Percentiles rank a stretch among this genome's conserved stretches.
phyloP scores from a whole-genome alignment of 1,284 basidiomycete genomes.

The Ganoderma leucocontextum region DNA sequence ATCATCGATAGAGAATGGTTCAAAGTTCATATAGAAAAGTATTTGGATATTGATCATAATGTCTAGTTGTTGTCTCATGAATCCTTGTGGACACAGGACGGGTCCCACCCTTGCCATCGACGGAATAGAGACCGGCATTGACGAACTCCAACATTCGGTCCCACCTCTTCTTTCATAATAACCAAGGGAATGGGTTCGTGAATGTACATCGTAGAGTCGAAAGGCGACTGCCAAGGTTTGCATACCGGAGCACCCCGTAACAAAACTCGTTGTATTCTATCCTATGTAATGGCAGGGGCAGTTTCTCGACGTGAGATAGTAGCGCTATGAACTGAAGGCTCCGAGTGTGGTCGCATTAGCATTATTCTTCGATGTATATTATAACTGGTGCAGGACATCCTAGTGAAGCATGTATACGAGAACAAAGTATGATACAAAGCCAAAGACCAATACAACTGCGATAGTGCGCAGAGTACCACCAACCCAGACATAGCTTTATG shows the following conservation, averaged over 20 bases:
- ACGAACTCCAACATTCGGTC: not conserved
- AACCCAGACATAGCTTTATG: not conserved
- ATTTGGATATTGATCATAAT: conserved; percentile 10
- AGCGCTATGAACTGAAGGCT: not conserved
- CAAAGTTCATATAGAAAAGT: conserved; percentile 15
- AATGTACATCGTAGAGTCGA: no score
- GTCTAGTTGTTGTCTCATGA: not conserved
- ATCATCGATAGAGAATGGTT: conserved; percentile 8
- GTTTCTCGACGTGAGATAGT: not conserved
- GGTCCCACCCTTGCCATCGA: not conserved
- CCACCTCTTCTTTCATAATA: not conserved
- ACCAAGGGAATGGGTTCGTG: not conserved
- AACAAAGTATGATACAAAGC: not conserved
- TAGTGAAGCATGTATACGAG: not conserved
- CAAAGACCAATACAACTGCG: not conserved
- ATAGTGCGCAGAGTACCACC: not conserved
- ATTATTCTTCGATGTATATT: not conserved
- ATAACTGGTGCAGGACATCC: not conserved
- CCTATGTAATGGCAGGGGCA: not conserved
- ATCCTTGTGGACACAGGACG: not conserved
- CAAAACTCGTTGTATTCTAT: no score
- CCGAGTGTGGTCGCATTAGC: no score
- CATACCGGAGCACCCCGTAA: no score
- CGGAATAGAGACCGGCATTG: not conserved
- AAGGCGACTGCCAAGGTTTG: no score